A percentile compares a stretch with the other conserved stretches of the same genome.
Conservation (phyloP, 352 stramenopile species). For the Pythium monospermum region DNA sequence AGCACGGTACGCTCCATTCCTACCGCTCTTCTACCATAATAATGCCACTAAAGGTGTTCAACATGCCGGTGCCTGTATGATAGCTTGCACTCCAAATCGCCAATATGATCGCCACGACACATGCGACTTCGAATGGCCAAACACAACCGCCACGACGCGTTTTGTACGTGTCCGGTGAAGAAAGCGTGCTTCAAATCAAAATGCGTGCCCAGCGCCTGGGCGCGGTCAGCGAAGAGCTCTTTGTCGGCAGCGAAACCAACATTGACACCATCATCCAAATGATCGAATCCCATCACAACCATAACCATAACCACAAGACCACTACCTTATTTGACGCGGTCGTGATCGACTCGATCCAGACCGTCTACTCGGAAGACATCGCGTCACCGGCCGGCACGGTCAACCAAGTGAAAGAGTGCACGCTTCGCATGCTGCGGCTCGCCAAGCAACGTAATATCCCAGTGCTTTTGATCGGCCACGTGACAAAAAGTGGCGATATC, state of each 20-base stretch:
- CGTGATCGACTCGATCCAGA: conserved; percentile 97
- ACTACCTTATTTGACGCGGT: conserved; percentile 50
- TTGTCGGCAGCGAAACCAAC: conserved; percentile 82
- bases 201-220: conserved; percentile 87
- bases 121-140: not conserved
- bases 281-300: conserved; percentile 31
- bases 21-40: not conserved
- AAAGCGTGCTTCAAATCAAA: conserved; percentile 95
- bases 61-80: no score
- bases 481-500: conserved; percentile 96
- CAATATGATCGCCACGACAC: conserved; percentile 63
- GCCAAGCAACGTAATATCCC: conserved; percentile 91
- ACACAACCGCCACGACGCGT: no score
- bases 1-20: conserved; percentile 50
- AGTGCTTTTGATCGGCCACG: conserved; percentile 94
- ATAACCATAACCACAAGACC: not conserved
- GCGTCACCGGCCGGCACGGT: conserved; percentile 78
- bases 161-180: conserved; percentile 96
- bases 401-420: conserved; percentile 95
- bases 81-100: conserved; percentile 92
- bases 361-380: conserved; percentile 88
- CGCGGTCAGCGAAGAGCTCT: conserved; percentile 56
- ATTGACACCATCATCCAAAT: conserved; percentile 66
- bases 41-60: not conserved
- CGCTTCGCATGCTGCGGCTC: conserved; percentile 89